A percentile compares a stretch with the other conserved stretches of the same genome.
phyloP scores from a whole-genome alignment of 768 basidiomycete genomes.

The Mycena chlorophos region DNA sequence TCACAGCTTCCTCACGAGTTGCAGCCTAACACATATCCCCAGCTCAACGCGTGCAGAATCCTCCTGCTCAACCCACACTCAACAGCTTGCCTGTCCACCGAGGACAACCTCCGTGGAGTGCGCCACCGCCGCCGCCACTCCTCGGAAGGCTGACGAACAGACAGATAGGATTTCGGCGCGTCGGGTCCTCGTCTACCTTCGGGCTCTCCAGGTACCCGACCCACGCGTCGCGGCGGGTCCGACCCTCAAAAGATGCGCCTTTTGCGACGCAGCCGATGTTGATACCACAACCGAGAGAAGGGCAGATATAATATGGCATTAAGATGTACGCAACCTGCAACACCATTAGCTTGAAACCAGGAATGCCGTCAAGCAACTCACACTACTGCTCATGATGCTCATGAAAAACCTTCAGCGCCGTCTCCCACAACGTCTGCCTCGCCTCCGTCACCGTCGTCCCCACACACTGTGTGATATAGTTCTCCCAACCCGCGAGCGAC shows the following conservation, averaged over 20 bases:
- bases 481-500: slow-evolving; percentile 23
- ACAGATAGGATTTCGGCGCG: slow-evolving; percentile 14
- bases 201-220: neutral
- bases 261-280: neutral
- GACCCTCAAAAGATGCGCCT: slow-evolving; percentile 3
- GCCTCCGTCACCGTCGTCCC: slow-evolving; percentile 23
- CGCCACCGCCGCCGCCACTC: neutral
- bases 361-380: neutral
- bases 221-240: slow-evolving; percentile 6
- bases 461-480: slow-evolving; percentile 26
- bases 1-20: too few species aligned
- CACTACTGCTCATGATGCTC: neutral
- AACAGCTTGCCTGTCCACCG: too few species aligned
- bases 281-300: neutral
- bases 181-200: slow-evolving; percentile 7
- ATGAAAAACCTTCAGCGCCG: slow-evolving; percentile 18
- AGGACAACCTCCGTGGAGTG: too few species aligned
- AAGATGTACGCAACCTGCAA: neutral
- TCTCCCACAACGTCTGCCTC: slow-evolving; percentile 17
- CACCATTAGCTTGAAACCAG: neutral
- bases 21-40: too few species aligned
- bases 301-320: too few species aligned
- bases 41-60: too few species aligned
- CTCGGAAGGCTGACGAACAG: neutral
- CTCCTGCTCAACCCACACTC: too few species aligned